These are phyloP conservation scores for Cladosporium sp. DNA, from an alignment of 2,329 filamentous ascomycete genomes.

Conservation along the genomic window DNA sequence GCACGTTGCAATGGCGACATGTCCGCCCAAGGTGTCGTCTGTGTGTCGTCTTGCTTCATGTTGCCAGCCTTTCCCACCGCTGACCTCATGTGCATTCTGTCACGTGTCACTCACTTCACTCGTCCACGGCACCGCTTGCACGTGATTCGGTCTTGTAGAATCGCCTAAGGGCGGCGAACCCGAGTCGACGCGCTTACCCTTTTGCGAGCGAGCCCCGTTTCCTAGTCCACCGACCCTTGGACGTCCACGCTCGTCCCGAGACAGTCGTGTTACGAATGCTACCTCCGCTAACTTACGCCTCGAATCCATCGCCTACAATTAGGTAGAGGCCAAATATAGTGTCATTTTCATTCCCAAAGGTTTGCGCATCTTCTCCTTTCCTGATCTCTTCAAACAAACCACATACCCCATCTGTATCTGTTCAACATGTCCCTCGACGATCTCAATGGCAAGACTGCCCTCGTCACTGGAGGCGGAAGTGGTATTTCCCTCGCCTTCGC, in stretches of 20 bases:
- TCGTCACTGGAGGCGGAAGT: slow-evolving; percentile 43
- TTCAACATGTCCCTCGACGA: slow-evolving; percentile 14
- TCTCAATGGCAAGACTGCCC: slow-evolving; percentile 36
- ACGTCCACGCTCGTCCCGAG: background rate
- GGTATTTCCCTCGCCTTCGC: slow-evolving; percentile 7
- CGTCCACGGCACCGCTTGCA: background rate
- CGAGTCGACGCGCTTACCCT: background rate
- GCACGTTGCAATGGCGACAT: background rate
- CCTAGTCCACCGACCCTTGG: background rate
- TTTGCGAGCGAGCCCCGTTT: slow-evolving; percentile 4
- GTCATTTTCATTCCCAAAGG: background rate
- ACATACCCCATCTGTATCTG: too few relatives aligned
- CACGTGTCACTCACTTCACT: background rate
- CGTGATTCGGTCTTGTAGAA: background rate
- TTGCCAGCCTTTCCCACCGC: too few relatives aligned
- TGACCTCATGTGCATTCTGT: background rate
- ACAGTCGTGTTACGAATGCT: slow-evolving; percentile 5
- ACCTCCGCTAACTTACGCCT: background rate
- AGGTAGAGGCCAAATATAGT: background rate
- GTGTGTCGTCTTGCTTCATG: background rate
- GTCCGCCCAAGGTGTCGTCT: background rate
- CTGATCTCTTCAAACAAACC: background rate
- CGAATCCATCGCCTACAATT: too few relatives aligned
- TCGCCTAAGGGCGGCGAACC: background rate
- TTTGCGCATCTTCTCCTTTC: background rate